A percentile compares a stretch with the other conserved stretches of the same genome.
Evolutionary conservation across 2,329 filamentous ascomycete species (phyloP).

Genomic region (Drechslera avenae): DNA sequence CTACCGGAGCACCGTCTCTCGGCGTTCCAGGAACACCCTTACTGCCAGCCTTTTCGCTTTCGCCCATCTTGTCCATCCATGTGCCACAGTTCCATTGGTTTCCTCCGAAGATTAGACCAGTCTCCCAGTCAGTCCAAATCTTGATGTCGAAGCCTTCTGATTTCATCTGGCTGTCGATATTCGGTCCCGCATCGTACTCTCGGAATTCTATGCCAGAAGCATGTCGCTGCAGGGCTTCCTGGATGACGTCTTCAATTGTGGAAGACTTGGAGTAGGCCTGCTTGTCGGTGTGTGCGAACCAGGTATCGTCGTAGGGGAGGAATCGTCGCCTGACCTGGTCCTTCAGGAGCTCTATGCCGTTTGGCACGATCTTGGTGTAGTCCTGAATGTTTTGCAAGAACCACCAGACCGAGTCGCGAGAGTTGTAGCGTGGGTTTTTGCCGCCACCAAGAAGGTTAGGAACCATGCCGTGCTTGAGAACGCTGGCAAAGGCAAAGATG

Average conservation of each 20-base stretch:
- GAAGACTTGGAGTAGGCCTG: slow-evolving; percentile 85
- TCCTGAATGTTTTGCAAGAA: slow-evolving; percentile 96
- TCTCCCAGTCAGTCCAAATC: slow-evolving; percentile 88
- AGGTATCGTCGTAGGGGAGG: slow-evolving; percentile 92
- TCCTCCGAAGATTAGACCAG: slow-evolving; percentile 89
- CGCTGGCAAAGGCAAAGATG: slow-evolving; percentile 91
- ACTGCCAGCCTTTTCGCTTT: slow-evolving; percentile 85
- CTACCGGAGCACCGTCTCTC: slow-evolving; percentile 90
- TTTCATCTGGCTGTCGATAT: slow-evolving; percentile 91
- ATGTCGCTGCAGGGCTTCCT: slow-evolving; percentile 91
- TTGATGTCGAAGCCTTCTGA: slow-evolving; percentile 90
- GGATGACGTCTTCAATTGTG: slow-evolving; percentile 85
- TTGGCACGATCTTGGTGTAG: slow-evolving; percentile 79
- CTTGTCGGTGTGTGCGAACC: slow-evolving; percentile 80
- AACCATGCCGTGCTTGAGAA: slow-evolving; percentile 98
- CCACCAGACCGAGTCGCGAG: slow-evolving; percentile 96
- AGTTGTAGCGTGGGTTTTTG: slow-evolving; percentile 88
- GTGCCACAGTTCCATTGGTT: slow-evolving; percentile 96
- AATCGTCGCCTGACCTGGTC: slow-evolving; percentile 83
- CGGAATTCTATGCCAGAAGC: slow-evolving; percentile 88
- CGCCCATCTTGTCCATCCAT: slow-evolving; percentile 99
- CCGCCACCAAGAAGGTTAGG: slow-evolving; percentile 90
- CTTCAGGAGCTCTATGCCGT: slow-evolving; percentile 74
- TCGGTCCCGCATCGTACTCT: slow-evolving; percentile 89
- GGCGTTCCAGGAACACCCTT: slow-evolving; percentile 97